Percentiles rank a stretch among this genome's conserved stretches.
phyloP scores from a whole-genome alignment of 2,329 filamentous ascomycete species.

The Trematosphaeria pertusa region DNA sequence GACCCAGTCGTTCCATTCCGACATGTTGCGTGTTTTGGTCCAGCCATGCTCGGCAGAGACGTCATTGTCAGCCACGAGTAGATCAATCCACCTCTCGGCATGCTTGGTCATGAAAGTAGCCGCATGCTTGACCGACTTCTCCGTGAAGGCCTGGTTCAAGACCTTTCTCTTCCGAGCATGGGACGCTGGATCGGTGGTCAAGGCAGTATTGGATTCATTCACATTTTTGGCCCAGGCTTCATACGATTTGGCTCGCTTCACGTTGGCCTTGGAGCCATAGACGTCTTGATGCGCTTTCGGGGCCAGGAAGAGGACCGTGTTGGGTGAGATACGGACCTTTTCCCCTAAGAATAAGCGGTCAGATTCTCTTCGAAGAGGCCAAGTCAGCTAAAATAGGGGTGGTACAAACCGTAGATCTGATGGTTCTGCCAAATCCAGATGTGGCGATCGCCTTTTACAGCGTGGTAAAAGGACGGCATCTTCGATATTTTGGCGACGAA shows the following conservation, averaged over 20 bases:
- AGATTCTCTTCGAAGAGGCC: neutral
- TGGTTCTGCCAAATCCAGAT: constrained; percentile 17
- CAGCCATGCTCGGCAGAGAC: constrained; percentile 6
- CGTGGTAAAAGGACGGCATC: constrained; percentile 20
- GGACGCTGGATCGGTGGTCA: constrained; percentile 7
- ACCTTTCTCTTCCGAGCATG: constrained; percentile 12
- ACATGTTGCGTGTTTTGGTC: constrained; percentile 7
- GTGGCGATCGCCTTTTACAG: constrained; percentile 18
- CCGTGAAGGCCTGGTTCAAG: constrained; percentile 16
- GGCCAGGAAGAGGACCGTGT: constrained; percentile 9
- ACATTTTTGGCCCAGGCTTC: constrained; percentile 7
- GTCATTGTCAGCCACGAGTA: constrained; percentile 1
- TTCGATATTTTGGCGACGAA: constrained; percentile 10
- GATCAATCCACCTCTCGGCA: constrained; percentile 13
- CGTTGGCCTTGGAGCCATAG: constrained; percentile 10
- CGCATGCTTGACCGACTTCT: constrained; percentile 12
- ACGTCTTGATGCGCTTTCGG: constrained; percentile 4
- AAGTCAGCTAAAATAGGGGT: neutral
- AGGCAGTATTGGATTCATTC: constrained; percentile 3
- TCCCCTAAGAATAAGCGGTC: constrained; percentile 2
- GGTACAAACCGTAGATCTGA: constrained; percentile 1
- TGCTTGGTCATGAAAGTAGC: constrained; percentile 5
- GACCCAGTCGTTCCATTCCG: constrained; percentile 34
- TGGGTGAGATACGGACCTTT: constrained; percentile 9
- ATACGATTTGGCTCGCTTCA: constrained; percentile 8